Conservation (phyloP, 75 land plant genomes). For the Pinus taeda region DNA sequence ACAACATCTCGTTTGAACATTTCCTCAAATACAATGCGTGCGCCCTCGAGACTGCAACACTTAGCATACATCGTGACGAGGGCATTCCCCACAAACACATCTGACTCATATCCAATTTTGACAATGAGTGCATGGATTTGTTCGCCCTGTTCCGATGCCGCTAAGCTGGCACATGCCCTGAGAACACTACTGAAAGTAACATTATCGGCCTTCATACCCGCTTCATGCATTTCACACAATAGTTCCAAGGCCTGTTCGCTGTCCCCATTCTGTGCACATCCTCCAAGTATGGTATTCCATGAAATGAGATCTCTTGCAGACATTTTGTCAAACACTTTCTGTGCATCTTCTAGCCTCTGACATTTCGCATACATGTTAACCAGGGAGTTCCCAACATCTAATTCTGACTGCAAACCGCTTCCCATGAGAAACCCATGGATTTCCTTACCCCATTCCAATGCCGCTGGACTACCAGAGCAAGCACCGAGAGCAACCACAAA, state of each 20-base stretch:
- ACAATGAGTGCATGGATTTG: conserved; percentile 56
- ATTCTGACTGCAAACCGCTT: conserved; percentile 28
- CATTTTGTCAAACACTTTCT: conserved; percentile 15
- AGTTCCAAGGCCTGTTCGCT: conserved; percentile 9
- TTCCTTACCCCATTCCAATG: conserved; percentile 37
- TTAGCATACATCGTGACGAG: conserved; percentile 16
- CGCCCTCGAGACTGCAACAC: conserved; percentile 14
- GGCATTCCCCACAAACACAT: conserved; percentile 63
- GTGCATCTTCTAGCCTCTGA: conserved; percentile 14
- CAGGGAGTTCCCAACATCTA: conserved; percentile 14
- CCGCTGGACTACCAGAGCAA: conserved; percentile 13
- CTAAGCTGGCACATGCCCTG: conserved; percentile 51
- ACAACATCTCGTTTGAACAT: conserved; percentile 32
- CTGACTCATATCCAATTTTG: conserved; percentile 34
- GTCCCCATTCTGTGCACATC: conserved; percentile 13
- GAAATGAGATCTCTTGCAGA: conserved; percentile 12
- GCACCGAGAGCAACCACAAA: conserved; percentile 42
- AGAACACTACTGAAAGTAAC: conserved; percentile 61
- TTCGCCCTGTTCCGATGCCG: conserved; percentile 26
- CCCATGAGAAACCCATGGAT: conserved; percentile 36
- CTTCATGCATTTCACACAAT: conserved; percentile 11
- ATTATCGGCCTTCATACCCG: conserved; percentile 44
- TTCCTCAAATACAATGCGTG: conserved; percentile 22
- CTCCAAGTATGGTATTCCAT: conserved; percentile 21
- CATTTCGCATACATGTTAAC: conserved; percentile 27